Evolutionary conservation across 495 filamentous ascomycete species (phyloP).

Genomic region (Coniosporium apollinis): DNA sequence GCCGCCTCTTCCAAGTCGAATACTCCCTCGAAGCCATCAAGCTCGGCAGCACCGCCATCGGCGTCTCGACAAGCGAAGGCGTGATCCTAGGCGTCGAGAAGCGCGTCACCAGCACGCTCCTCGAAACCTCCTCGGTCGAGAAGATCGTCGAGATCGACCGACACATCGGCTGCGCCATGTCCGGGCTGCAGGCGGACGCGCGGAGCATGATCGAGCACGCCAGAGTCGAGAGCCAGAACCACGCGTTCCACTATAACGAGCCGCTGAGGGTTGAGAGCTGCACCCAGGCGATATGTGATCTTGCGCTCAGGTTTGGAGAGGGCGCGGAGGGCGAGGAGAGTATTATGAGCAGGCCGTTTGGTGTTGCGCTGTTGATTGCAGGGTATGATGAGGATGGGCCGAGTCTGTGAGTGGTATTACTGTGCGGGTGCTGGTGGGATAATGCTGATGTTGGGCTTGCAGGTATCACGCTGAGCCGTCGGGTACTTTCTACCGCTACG

Average conservation of each 20-base stretch:
- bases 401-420: constrained; percentile 44
- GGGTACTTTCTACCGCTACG: constrained; percentile 96
- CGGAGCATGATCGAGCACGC: constrained; percentile 95
- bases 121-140: constrained; percentile 93
- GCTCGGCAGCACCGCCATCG: constrained; percentile 94
- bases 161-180: constrained; percentile 98
- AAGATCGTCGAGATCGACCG: constrained; percentile 99
- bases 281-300: constrained; percentile 95
- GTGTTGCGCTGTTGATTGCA: constrained; percentile 89
- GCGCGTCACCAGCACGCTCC: constrained; percentile 90
- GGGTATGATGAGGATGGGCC: constrained; percentile 96
- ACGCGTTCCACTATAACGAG: constrained; percentile 94
- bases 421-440: neutral
- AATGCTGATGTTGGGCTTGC: neutral
- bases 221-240: constrained; percentile 90
- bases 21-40: constrained; percentile 99
- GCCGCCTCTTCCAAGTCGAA: constrained; percentile 99
- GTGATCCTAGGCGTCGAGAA: constrained; percentile 97
- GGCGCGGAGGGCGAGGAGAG: constrained; percentile 95
- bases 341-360: constrained; percentile 93
- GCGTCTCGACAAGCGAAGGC: constrained; percentile 82
- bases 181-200: constrained; percentile 88
- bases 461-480: constrained; percentile 95
- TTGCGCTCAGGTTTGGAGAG: constrained; percentile 93
- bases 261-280: constrained; percentile 86